Conservation (phyloP, 805 yeast genomes). For the Pichia occidentalis region DNA sequence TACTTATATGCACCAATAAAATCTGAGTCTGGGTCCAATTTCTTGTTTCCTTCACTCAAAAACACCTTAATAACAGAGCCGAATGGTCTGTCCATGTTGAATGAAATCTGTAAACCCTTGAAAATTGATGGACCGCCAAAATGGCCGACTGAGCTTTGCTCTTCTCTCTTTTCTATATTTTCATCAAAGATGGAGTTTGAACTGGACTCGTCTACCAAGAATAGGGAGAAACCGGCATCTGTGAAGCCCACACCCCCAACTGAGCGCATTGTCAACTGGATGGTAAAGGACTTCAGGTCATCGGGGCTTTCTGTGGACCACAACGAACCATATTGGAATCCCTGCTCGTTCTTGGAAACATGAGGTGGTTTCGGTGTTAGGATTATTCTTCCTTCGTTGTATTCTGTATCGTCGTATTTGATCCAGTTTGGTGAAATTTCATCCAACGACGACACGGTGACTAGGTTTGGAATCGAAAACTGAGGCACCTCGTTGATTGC, state of each 20-base stretch:
- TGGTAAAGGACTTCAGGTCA: conserved; percentile 33
- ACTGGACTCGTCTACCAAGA: conserved; percentile 41
- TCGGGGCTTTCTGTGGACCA: conserved; percentile 32
- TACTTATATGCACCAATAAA: conserved; percentile 29
- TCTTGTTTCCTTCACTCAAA: conserved; percentile 50
- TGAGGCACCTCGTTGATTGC: conserved; percentile 6
- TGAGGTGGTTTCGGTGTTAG: conserved; percentile 38
- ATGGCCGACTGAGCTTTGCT: too few relatives aligned
- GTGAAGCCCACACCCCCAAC: conserved; percentile 44
- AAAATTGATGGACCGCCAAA: conserved; percentile 52
- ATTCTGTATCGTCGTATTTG: conserved; percentile 31
- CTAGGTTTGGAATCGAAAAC: conserved; percentile 25
- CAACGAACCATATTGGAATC: conserved; percentile 34
- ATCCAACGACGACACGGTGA: conserved; percentile 17
- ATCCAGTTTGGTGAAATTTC: conserved; percentile 43
- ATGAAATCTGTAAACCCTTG: conserved; percentile 62
- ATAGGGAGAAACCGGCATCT: conserved; percentile 53
- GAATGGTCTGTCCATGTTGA: conserved; percentile 38
- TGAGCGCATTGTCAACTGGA: conserved; percentile 60
- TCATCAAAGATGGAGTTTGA: too few relatives aligned
- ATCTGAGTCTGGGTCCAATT: conserved; percentile 22
- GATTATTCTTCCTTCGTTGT: conserved; percentile 48
- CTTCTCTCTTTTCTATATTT: too few relatives aligned
- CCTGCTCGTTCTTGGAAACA: conserved; percentile 20
- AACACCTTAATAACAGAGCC: conserved; percentile 52